These are phyloP conservation scores for Glonium stellatum DNA, from an alignment of 495 filamentous ascomycete species.

Conservation along the genomic window DNA sequence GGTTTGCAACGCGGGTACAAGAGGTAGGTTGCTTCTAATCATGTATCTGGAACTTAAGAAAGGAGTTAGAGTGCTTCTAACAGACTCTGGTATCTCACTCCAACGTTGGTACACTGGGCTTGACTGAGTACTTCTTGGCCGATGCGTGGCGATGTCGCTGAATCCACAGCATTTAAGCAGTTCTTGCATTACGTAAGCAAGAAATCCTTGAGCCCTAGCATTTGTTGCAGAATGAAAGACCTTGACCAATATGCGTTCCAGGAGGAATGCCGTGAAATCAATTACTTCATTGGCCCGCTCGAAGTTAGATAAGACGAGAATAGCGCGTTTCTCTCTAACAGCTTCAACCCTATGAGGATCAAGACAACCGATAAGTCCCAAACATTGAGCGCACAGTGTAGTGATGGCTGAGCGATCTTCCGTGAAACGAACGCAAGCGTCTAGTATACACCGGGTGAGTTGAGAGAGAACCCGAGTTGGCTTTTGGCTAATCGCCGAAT, in stretches of 20 bases:
- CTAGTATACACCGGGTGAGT: slow-evolving; percentile 69
- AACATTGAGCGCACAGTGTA: slow-evolving; percentile 64
- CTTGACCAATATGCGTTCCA: slow-evolving; percentile 82
- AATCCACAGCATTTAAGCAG: slow-evolving; percentile 71
- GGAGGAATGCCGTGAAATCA: slow-evolving; percentile 75
- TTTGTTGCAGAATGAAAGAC: slow-evolving; percentile 85
- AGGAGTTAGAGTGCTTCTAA: slow-evolving; percentile 73
- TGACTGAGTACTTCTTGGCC: slow-evolving; percentile 46
- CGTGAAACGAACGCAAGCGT: slow-evolving; percentile 74
- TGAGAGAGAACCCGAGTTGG: slow-evolving; percentile 66
- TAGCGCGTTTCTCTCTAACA: slow-evolving; percentile 64
- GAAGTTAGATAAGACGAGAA: slow-evolving; percentile 83
- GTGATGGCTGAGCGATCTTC: slow-evolving; percentile 58
- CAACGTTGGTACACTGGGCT: slow-evolving; percentile 61
- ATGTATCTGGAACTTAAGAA: slow-evolving; percentile 78
- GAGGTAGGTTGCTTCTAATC: slow-evolving; percentile 47
- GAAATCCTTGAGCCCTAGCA: slow-evolving; percentile 76
- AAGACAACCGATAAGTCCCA: slow-evolving; percentile 83
- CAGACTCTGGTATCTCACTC: slow-evolving; percentile 62
- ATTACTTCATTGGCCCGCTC: slow-evolving; percentile 67
- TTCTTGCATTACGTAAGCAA: slow-evolving; percentile 91
- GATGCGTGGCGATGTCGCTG: slow-evolving; percentile 48
- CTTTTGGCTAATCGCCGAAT: slow-evolving; percentile 75
- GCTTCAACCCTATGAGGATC: slow-evolving; percentile 86
- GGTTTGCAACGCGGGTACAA: slow-evolving; percentile 42